Evolutionary conservation across 768 basidiomycete genomes (phyloP), one percentile per base, ranked within the genome.

Genomic region (Macrolepiota albuminosa): DNA sequence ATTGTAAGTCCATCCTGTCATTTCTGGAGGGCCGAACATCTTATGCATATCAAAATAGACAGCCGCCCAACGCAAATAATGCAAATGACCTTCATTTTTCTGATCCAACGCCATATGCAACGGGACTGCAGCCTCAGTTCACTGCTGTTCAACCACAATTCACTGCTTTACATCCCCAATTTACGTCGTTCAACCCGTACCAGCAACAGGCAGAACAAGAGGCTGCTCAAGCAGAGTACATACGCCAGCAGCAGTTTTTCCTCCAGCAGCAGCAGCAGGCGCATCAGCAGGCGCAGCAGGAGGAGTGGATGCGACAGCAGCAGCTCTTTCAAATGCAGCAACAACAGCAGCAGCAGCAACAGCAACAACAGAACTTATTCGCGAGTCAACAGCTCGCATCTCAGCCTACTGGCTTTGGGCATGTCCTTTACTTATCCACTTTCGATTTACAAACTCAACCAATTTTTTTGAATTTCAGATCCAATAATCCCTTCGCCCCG

Each of bases 401-500:
- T 0, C 87, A 92, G 62, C 84, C 87, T 5, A 93, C 91, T 8
- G 88, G 89, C 21, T 92, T 91, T 58, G 89, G 89, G 84, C 87
- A 66, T 33, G 85, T 71, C 9, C 29, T 16, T n/a, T 9, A 14
- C 4, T 47, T 37, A 40, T 45, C 33, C n/a, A 42, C 31, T 65
- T 72, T 26, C 67, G 72, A 29, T 37, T 60, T 59, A 14, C 67
- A 67, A n/a, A 71, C 4, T 72, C 42, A 11, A 24, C 29, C 13
- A 21, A 34, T 37, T 26, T 6, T 39, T 14, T 11, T 14, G 3
- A 34, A 31, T n/a, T n/a, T 8, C 65, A 92, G 93, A 9, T 89
- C 93, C 39, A 98, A 98, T 80, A 99, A 99, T 70, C 97, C 97
- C 0, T 98, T 99, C 67, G 95, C 94, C 0, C 81, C 79, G 0